phyloP scores from a whole-genome alignment of 805 yeast species.

The Kluyveromyces siamensis region DNA sequence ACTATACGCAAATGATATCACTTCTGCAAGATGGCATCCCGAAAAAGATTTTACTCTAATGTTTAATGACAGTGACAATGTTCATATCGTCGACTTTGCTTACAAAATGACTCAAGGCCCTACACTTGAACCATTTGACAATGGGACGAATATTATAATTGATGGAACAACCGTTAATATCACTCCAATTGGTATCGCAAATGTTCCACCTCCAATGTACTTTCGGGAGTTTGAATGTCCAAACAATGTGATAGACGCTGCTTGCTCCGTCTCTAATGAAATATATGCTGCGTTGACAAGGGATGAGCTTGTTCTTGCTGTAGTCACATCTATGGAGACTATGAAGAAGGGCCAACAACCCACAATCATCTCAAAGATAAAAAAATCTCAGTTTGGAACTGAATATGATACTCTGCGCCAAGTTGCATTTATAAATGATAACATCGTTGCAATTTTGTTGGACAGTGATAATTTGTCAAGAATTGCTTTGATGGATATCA shows the following conservation, averaged over 20 bases:
- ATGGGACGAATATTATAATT: slow-evolving; percentile 71
- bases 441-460: slow-evolving; percentile 45
- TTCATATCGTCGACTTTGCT: slow-evolving; percentile 63
- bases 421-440: slow-evolving; percentile 45
- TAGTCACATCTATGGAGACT: slow-evolving; percentile 34
- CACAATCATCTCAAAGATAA: slow-evolving; percentile 26
- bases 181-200: slow-evolving; percentile 78
- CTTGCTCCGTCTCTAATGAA: slow-evolving; percentile 53
- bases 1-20: slow-evolving; percentile 30
- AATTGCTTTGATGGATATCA: slow-evolving; percentile 41
- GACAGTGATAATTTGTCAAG: slow-evolving; percentile 47
- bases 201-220: slow-evolving; percentile 91
- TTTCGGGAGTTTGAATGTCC: slow-evolving; percentile 54
- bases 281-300: slow-evolving; percentile 49
- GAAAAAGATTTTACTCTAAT: slow-evolving; percentile 75
- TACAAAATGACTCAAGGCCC: slow-evolving; percentile 61
- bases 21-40: slow-evolving; percentile 70
- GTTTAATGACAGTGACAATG: slow-evolving; percentile 43
- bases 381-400: slow-evolving; percentile 29
- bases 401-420: slow-evolving; percentile 49
- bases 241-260: slow-evolving; percentile 51
- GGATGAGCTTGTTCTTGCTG: slow-evolving; percentile 37
- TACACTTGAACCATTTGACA: slow-evolving; percentile 53
- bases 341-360: slow-evolving; percentile 44
- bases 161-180: slow-evolving; percentile 66